Base-by-base conservation (phyloP, 1,139 yeast species). In the Hyphopichia fennica region DNA sequence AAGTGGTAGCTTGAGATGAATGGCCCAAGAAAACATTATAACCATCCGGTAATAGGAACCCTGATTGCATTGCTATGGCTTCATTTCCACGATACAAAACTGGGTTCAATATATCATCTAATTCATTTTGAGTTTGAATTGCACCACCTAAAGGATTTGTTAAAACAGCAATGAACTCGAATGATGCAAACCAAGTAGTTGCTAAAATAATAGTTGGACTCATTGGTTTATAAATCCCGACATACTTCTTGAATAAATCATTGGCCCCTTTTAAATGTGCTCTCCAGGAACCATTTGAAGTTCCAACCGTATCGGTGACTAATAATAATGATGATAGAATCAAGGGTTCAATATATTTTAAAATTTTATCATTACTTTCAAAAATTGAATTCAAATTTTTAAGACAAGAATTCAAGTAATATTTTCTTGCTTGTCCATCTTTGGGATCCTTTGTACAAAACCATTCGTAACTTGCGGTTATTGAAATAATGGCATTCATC, bases 81-180 rank as follows among this genome's bases (percentile, higher is more conserved):
- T 57, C 51, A 39, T 59, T 60, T 32, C 58, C 57, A 40, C 53
- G 52, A 29, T 57, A 54, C 29, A 50, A 30, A n/a, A 49, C 43
- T 2, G 54, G 54, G 14, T 39, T 32, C 36, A 52, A 31, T 16
- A 52, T 48, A 36, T 48, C 51, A 36, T 51, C 50, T 8, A 52
- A 40, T 17, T 48, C 36, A 20, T 14, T 20, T 20, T 47, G 45
- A 17, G 44, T 41, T 32, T 44, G 48, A 18, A 53, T 47, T 7
- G 53, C 45, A 2, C 57, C 57, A 8, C 57, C 57, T 3, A 42
- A 44, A 4, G 57, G 56, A 34, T 51, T 52, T 3, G 57, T 48
- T 22, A 52, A 44, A 3, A 49, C 53, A 6, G 57, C 57, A 6
- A 53, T 47, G 19, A 51, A 51, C 37, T 53, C 57, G 37, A 52